A percentile compares a stretch with the other conserved stretches of the same genome.
Evolutionary conservation across 2,329 filamentous ascomycete species (phyloP).

Genomic region (Spiromastix sp.): DNA sequence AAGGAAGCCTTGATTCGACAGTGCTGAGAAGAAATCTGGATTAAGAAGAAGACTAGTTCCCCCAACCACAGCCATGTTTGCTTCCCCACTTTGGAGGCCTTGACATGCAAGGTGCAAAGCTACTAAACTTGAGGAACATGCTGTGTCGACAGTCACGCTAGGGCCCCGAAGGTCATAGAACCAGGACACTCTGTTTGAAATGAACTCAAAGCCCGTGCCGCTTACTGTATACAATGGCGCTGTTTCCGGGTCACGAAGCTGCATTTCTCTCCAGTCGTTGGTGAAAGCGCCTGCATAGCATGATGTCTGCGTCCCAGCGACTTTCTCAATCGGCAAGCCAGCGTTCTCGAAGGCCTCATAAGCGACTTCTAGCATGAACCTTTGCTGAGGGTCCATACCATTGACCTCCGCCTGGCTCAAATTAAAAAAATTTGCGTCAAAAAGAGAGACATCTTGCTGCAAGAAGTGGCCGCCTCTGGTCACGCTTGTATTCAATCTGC

Average conservation of each 20-base stretch:
- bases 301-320: slow-evolving; percentile 6
- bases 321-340: slow-evolving; percentile 8
- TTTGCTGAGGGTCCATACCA: slow-evolving; percentile 15
- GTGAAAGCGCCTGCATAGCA: slow-evolving; percentile 5
- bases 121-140: slow-evolving; percentile 39
- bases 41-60: slow-evolving; percentile 60
- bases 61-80: slow-evolving; percentile 63
- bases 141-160: slow-evolving; percentile 29
- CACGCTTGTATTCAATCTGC: background rate
- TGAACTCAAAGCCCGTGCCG: slow-evolving; percentile 11
- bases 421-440: slow-evolving; percentile 11
- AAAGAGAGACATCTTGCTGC: slow-evolving; percentile 7
- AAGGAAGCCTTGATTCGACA: slow-evolving; percentile 13
- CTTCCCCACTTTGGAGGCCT: slow-evolving; percentile 57
- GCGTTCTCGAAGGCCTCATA: slow-evolving; percentile 12
- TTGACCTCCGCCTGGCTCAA: background rate
- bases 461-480: slow-evolving; percentile 11
- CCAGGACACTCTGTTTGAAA: slow-evolving; percentile 28
- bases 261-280: slow-evolving; percentile 14
- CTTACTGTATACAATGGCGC: slow-evolving; percentile 9
- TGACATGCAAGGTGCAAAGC: slow-evolving; percentile 56
- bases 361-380: slow-evolving; percentile 12
- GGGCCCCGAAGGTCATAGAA: slow-evolving; percentile 27
- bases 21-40: slow-evolving; percentile 19
- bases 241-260: slow-evolving; percentile 13